Evolutionary conservation across 169 alveolate species (phyloP).

Genomic region (Plasmodium vivax): DNA sequence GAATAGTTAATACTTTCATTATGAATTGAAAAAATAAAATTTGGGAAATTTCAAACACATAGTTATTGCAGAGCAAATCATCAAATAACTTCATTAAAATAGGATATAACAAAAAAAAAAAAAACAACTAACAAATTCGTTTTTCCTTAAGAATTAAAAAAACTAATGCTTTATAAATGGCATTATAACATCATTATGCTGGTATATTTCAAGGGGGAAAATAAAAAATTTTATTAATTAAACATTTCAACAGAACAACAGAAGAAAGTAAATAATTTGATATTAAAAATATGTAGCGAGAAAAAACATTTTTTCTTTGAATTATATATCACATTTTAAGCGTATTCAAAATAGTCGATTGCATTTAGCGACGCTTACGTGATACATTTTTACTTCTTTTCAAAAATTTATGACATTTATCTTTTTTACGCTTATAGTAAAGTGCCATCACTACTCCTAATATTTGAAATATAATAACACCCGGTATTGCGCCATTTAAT

Average conservation of each 20-base stretch:
- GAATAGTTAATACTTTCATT: background rate
- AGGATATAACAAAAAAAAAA: background rate
- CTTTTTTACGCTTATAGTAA: background rate
- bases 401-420: background rate
- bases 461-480: background rate
- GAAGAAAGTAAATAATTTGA: background rate
- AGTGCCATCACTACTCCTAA: background rate
- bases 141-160: background rate
- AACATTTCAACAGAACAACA: background rate
- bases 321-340: background rate
- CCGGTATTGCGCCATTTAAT: background rate
- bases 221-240: background rate
- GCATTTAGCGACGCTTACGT: background rate
- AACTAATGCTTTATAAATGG: background rate
- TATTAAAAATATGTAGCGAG: background rate
- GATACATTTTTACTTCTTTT: background rate
- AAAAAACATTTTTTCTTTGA: background rate
- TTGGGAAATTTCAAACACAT: background rate
- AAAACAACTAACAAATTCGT: background rate
- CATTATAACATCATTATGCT: background rate
- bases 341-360: background rate
- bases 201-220: background rate
- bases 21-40: background rate
- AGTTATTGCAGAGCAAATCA: background rate
- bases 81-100: background rate